These are phyloP conservation scores for Trichosporon coremiiforme DNA, from an alignment of 1,284 basidiomycete species.

Conservation along the genomic window DNA sequence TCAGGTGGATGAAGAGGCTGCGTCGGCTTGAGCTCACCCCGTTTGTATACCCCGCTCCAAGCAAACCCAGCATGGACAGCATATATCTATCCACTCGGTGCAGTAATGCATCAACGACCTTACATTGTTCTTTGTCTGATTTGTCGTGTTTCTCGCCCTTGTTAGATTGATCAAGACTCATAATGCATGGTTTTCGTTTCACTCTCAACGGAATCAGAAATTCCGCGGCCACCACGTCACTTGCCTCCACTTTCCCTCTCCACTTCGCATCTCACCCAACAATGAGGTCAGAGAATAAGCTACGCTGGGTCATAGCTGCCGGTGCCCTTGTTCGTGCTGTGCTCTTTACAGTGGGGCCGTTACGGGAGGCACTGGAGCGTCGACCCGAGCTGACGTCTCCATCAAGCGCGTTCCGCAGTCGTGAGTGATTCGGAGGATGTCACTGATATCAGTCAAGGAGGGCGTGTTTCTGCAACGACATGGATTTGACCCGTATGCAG, in stretches of 20 bases:
- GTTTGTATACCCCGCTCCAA: conserved; percentile 1
- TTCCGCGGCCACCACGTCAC: not conserved
- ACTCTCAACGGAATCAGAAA: not conserved
- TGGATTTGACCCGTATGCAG: conserved; percentile 78
- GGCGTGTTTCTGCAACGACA: conserved; percentile 75
- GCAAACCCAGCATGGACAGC: conserved; percentile 14
- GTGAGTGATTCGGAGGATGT: no score
- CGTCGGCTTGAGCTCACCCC: conserved; percentile 11
- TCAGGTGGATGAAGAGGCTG: conserved; percentile 45
- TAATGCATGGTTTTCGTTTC: conserved; percentile 16
- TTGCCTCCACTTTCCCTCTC: not conserved
- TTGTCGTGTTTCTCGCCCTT: not conserved
- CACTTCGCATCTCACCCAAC: not conserved
- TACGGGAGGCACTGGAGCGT: conserved; percentile 50
- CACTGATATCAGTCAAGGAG: conserved; percentile 69
- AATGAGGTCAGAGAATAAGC: not conserved
- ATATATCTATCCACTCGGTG: not conserved
- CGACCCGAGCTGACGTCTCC: conserved; percentile 77
- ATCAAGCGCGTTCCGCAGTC: conserved; percentile 67
- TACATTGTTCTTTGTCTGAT: conserved; percentile 6
- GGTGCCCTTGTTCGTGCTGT: conserved; percentile 43
- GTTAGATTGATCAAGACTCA: conserved; percentile 14
- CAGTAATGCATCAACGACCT: not conserved
- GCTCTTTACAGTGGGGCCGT: conserved; percentile 28
- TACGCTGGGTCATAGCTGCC: conserved; percentile 2